These are phyloP conservation scores for Leucocoprinus leucothites DNA, from an alignment of 768 basidiomycete genomes.

Conservation along the genomic window DNA sequence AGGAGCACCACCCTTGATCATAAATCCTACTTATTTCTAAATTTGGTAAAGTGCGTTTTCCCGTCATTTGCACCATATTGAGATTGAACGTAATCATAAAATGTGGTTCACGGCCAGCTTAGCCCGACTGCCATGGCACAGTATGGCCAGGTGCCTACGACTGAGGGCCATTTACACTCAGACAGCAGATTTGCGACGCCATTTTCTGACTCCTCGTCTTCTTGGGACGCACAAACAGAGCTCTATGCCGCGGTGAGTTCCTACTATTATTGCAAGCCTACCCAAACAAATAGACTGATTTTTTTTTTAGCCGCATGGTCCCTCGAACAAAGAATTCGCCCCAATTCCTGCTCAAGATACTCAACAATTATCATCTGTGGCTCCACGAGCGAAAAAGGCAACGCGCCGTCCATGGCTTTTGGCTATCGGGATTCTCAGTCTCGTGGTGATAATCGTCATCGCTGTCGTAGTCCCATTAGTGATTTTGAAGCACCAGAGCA, in stretches of 20 bases:
- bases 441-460: conserved; percentile 39
- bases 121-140: conserved; percentile 16
- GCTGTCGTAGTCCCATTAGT: conserved; percentile 36
- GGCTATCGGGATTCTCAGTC: conserved; percentile 25
- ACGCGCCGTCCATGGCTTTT: conserved; percentile 9
- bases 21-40: background rate
- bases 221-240: conserved; percentile 8
- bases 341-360: background rate
- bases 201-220: background rate
- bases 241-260: conserved; percentile 3
- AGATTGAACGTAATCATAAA: conserved; percentile 9
- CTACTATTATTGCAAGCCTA: background rate
- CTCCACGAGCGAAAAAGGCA: background rate
- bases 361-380: background rate
- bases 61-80: too few species aligned
- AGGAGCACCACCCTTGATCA: too few species aligned
- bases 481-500: conserved; percentile 22
- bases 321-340: background rate
- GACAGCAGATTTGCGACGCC: background rate
- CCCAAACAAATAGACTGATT: background rate
- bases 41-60: background rate
- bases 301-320: background rate
- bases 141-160: conserved; percentile 16
- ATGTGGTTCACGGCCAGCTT: conserved; percentile 8
- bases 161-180: conserved; percentile 15